Percentiles rank a stretch among this genome's conserved stretches.
Conservation (phyloP, 805 yeast species). For the Wickerhamiella occidentalis region DNA sequence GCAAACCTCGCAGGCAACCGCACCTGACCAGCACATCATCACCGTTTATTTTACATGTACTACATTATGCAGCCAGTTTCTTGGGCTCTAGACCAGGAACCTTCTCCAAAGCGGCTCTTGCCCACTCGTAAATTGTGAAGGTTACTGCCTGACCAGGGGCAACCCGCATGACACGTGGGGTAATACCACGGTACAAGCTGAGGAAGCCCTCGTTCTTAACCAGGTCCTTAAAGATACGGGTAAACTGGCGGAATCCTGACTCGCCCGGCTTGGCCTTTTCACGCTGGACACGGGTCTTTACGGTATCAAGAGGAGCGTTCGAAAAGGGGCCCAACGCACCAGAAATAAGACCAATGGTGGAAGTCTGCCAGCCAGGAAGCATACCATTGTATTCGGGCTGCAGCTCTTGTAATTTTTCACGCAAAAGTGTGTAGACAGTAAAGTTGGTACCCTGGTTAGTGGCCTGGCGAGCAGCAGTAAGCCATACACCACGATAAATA, state of each 20-base stretch:
- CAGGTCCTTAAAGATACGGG: slow-evolving; percentile 67
- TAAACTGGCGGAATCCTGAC: slow-evolving; percentile 65
- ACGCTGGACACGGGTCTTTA: slow-evolving; percentile 92
- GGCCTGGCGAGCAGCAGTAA: slow-evolving; percentile 96
- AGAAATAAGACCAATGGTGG: slow-evolving; percentile 75
- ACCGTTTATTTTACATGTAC: too few species aligned
- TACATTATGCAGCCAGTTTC: slow-evolving; percentile 12
- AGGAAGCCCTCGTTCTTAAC: slow-evolving; percentile 78
- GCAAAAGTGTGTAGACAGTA: slow-evolving; percentile 82
- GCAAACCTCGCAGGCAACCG: too few species aligned
- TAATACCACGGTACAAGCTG: slow-evolving; percentile 91
- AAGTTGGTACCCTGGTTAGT: slow-evolving; percentile 97
- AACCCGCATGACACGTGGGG: slow-evolving; percentile 97
- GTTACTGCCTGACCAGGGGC: slow-evolving; percentile 99
- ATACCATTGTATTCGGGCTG: slow-evolving; percentile 41
- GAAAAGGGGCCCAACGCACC: slow-evolving; percentile 98
- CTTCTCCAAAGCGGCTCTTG: slow-evolving; percentile 49
- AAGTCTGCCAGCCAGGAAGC: slow-evolving; percentile 90
- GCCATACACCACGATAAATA: slow-evolving; percentile 83
- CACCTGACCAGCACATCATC: too few species aligned
- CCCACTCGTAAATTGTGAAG: slow-evolving; percentile 88
- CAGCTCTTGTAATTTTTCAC: slow-evolving; percentile 48
- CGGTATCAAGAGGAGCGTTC: slow-evolving; percentile 94
- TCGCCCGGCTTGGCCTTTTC: slow-evolving; percentile 53
- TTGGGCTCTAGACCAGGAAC: slow-evolving; percentile 18